These are phyloP conservation scores for Podospora pseudoanserina DNA, from an alignment of 495 filamentous ascomycete genomes.

Conservation along the genomic window DNA sequence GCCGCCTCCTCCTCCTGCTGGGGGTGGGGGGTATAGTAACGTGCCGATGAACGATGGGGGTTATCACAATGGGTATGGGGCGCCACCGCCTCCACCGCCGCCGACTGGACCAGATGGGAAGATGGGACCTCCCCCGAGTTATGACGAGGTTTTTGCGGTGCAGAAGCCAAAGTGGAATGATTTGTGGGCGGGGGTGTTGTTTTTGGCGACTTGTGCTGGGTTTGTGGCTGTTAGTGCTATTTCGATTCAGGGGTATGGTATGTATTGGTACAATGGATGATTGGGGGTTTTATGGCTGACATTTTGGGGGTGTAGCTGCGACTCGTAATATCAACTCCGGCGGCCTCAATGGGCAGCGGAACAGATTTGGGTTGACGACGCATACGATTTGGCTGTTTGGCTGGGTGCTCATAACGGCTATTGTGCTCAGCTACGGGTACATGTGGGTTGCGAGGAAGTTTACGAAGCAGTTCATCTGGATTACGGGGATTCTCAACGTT, in stretches of 20 bases:
- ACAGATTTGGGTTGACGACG: constrained; percentile 66
- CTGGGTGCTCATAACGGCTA: constrained; percentile 67
- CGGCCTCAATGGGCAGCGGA: constrained; percentile 69
- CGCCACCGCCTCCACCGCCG: constrained; percentile 15
- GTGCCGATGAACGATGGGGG: constrained; percentile 3
- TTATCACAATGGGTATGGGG: constrained; percentile 16
- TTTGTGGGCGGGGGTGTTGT: constrained; percentile 79
- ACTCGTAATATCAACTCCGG: constrained; percentile 65
- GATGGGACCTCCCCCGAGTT: constrained; percentile 50
- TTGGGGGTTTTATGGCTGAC: too few relatives aligned
- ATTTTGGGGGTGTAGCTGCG: constrained; percentile 26
- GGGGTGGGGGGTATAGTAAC: neutral
- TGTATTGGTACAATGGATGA: neutral
- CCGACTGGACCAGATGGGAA: constrained; percentile 16
- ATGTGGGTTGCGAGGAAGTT: constrained; percentile 73
- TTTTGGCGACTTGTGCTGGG: constrained; percentile 69
- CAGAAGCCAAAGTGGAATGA: constrained; percentile 85
- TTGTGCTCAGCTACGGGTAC: constrained; percentile 71
- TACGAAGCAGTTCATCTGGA: constrained; percentile 89
- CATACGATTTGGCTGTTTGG: constrained; percentile 83
- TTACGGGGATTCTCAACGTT: constrained; percentile 83
- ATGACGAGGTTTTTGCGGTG: constrained; percentile 76
- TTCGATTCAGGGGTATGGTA: constrained; percentile 70
- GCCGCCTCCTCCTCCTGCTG: constrained; percentile 2
- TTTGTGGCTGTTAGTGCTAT: constrained; percentile 76